Conservation (phyloP, 805 yeast genomes). For the Wickerhamomyces silvicola region DNA sequence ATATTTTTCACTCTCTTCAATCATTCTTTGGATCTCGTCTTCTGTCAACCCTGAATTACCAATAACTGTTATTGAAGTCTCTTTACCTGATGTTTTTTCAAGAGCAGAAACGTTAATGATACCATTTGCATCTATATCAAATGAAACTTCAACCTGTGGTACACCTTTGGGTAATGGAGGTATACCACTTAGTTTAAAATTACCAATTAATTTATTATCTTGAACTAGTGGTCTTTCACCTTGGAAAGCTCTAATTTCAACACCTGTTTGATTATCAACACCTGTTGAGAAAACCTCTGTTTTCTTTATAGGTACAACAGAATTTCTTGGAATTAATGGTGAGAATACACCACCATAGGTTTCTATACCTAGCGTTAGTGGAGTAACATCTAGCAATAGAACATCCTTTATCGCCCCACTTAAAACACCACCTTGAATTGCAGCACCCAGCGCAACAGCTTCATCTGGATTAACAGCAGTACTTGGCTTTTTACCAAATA, state of each 20-base stretch:
- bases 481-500: constrained; percentile 61
- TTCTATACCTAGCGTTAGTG: constrained; percentile 76
- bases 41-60: constrained; percentile 66
- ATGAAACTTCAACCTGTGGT: constrained; percentile 72
- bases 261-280: constrained; percentile 81
- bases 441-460: constrained; percentile 89
- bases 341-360: constrained; percentile 82
- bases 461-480: constrained; percentile 83
- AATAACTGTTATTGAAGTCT: constrained; percentile 67
- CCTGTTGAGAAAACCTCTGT: constrained; percentile 75
- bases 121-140: constrained; percentile 80
- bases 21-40: constrained; percentile 55
- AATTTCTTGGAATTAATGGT: constrained; percentile 70
- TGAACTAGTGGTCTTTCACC: constrained; percentile 77
- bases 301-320: constrained; percentile 70
- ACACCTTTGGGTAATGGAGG: constrained; percentile 75
- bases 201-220: constrained; percentile 72
- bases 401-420: constrained; percentile 81
- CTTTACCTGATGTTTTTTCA: constrained; percentile 74
- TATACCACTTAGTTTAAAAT: constrained; percentile 63
- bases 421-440: constrained; percentile 81
- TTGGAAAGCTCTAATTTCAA: constrained; percentile 70
- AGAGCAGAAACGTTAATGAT: constrained; percentile 74
- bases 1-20: constrained; percentile 60
- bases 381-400: constrained; percentile 73